A percentile compares a stretch with the other conserved stretches of the same genome.
phyloP scores from a whole-genome alignment of 2,329 filamentous ascomycete species.

The Thelonectria olida region DNA sequence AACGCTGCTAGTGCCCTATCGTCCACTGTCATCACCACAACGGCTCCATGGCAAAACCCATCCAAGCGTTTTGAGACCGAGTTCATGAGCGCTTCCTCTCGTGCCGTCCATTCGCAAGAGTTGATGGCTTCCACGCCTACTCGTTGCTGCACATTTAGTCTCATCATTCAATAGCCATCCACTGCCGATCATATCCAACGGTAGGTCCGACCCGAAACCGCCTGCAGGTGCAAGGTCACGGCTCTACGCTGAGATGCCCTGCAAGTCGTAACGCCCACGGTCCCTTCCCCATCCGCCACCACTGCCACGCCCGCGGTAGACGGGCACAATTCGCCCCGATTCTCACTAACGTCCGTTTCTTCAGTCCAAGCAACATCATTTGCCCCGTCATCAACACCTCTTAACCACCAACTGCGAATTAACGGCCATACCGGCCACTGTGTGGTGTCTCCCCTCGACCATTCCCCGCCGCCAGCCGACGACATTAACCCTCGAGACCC shows the following conservation, averaged over 20 bases:
- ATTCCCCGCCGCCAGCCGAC: slow-evolving; percentile 22
- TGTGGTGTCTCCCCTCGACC: slow-evolving; percentile 14
- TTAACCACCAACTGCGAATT: slow-evolving; percentile 15
- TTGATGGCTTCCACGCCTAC: slow-evolving; percentile 30
- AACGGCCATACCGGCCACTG: slow-evolving; percentile 21
- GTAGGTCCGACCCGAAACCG: slow-evolving; percentile 14
- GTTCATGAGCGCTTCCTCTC: slow-evolving; percentile 40
- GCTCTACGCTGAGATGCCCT: slow-evolving; percentile 3
- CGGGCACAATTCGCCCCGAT: slow-evolving; percentile 30
- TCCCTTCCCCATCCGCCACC: slow-evolving; percentile 23
- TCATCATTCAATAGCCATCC: background rate
- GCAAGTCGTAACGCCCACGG: slow-evolving; percentile 7
- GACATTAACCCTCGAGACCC: slow-evolving; percentile 24
- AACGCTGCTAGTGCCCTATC: slow-evolving; percentile 17
- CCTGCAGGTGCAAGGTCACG: slow-evolving; percentile 1
- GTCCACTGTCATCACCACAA: slow-evolving; percentile 25
- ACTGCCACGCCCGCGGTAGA: slow-evolving; percentile 25
- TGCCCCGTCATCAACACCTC: slow-evolving; percentile 20
- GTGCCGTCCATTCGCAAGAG: slow-evolving; percentile 35
- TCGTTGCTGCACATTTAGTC: slow-evolving; percentile 25
- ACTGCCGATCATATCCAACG: background rate
- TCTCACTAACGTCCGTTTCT: slow-evolving; percentile 32
- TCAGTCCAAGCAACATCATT: slow-evolving; percentile 24
- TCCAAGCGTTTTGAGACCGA: slow-evolving; percentile 39
- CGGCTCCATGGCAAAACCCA: slow-evolving; percentile 39